Percentiles rank a stretch among this genome's conserved stretches.
Conservation (phyloP, 179 eudicot species). For the Spergularia azorica region DNA sequence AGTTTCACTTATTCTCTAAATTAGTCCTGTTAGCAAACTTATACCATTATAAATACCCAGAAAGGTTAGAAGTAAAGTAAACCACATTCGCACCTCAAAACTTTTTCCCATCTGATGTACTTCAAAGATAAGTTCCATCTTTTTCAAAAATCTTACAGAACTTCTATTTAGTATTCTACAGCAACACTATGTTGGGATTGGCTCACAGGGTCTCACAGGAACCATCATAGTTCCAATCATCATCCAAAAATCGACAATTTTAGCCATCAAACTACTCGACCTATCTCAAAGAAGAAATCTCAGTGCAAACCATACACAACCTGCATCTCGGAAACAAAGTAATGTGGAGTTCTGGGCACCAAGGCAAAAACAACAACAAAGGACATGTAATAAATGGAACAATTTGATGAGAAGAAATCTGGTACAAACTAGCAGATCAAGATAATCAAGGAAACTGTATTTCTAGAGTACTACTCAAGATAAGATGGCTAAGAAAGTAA, state of each 20-base stretch:
- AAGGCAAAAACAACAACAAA: not conserved
- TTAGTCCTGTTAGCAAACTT: not conserved
- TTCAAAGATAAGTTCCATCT: not conserved
- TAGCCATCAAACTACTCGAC: not conserved
- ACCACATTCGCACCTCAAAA: not conserved
- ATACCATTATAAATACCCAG: not conserved
- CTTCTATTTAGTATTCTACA: not conserved
- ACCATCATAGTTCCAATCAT: not conserved
- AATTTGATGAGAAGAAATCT: not conserved
- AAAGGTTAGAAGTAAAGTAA: conserved; percentile 17
- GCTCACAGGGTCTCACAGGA: not conserved
- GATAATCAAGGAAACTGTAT: not conserved
- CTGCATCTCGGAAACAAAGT: not conserved
- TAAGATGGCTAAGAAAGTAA: not conserved
- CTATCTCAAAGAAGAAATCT: not conserved
- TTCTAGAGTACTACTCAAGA: not conserved
- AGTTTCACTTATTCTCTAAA: conserved; percentile 11
- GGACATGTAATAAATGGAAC: not conserved
- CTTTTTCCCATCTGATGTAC: not conserved
- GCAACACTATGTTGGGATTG: too few relatives aligned
- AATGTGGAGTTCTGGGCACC: not conserved
- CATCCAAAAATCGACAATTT: not conserved
- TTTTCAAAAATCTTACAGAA: not conserved
- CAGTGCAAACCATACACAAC: too few relatives aligned
- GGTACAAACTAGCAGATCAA: not conserved